Conservation (phyloP, 768 basidiomycete species). For the Hypholoma fasciculare region DNA sequence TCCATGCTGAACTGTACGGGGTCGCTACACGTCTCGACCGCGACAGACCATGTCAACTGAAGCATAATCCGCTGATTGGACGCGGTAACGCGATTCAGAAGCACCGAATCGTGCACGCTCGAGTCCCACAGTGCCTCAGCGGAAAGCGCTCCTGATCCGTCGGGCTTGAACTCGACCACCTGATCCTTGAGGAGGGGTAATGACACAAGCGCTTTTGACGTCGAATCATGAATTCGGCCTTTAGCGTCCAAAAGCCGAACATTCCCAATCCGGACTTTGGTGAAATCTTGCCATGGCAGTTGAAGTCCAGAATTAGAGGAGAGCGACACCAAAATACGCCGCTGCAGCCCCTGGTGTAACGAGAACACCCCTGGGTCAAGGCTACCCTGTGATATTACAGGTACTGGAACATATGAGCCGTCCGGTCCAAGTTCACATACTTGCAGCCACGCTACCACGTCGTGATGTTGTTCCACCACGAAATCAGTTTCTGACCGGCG, state of each 20-base stretch:
- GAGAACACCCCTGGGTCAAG: slow-evolving; percentile 86
- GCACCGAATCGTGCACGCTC: slow-evolving; percentile 80
- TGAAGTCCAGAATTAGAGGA: slow-evolving; percentile 89
- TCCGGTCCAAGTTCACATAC: slow-evolving; percentile 84
- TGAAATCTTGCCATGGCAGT: slow-evolving; percentile 83
- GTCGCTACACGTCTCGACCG: slow-evolving; percentile 80
- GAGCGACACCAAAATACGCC: slow-evolving; percentile 73
- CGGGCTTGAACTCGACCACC: slow-evolving; percentile 71
- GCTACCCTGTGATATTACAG: slow-evolving; percentile 71
- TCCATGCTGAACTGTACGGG: slow-evolving; percentile 91
- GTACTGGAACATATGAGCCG: slow-evolving; percentile 82
- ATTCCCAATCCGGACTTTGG: slow-evolving; percentile 76
- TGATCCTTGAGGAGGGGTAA: slow-evolving; percentile 77
- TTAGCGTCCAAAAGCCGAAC: slow-evolving; percentile 84
- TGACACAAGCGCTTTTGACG: slow-evolving; percentile 68
- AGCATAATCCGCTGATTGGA: slow-evolving; percentile 78
- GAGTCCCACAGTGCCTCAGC: slow-evolving; percentile 91
- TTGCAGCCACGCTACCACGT: slow-evolving; percentile 87
- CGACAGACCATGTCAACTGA: slow-evolving; percentile 75
- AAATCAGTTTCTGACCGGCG: slow-evolving; percentile 93
- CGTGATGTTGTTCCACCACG: slow-evolving; percentile 82
- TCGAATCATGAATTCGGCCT: slow-evolving; percentile 78
- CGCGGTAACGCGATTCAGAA: slow-evolving; percentile 85
- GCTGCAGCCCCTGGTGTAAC: slow-evolving; percentile 91
- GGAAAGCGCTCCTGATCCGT: slow-evolving; percentile 75